phyloP scores from a whole-genome alignment of 2,329 filamentous ascomycete species.

The Clonostachys rosea region DNA sequence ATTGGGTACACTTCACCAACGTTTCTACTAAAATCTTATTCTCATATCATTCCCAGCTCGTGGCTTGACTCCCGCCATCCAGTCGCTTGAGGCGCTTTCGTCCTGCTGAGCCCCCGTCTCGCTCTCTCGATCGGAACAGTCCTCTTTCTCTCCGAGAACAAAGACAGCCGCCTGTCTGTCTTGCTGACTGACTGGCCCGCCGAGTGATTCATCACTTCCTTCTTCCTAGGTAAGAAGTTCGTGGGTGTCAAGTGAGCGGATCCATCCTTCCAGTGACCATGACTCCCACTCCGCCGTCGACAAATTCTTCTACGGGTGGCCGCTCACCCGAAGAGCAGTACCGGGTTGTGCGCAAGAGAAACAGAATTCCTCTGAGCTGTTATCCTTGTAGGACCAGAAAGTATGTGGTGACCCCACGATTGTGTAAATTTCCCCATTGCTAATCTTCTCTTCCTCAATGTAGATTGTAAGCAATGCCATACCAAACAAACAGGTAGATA shows the following conservation, averaged over 20 bases:
- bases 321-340: conserved; percentile 85
- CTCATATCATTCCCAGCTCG: not conserved
- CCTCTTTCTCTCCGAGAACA: not conserved
- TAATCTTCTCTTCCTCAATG: no score
- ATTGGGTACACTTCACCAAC: no score
- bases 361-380: conserved; percentile 87
- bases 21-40: not conserved
- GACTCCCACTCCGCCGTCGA: conserved; percentile 75
- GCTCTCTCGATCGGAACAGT: no score
- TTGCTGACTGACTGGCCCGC: no score
- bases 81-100: no score
- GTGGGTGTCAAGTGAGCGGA: no score
- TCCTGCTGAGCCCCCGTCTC: no score
- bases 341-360: conserved; percentile 85
- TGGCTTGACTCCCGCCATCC: not conserved
- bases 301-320: conserved; percentile 68
- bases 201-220: no score
- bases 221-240: no score
- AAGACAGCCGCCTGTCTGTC: not conserved
- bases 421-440: no score
- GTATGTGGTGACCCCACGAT: conserved; percentile 39
- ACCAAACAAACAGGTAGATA: no score
- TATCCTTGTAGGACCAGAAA: conserved; percentile 89
- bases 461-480: no score
- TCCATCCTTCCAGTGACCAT: conserved; percentile 32